Percentiles rank a stretch among this genome's conserved stretches.
These are phyloP conservation scores for Solanum commersonii DNA, from an alignment of 257 asterid species.

Conservation along the genomic window DNA sequence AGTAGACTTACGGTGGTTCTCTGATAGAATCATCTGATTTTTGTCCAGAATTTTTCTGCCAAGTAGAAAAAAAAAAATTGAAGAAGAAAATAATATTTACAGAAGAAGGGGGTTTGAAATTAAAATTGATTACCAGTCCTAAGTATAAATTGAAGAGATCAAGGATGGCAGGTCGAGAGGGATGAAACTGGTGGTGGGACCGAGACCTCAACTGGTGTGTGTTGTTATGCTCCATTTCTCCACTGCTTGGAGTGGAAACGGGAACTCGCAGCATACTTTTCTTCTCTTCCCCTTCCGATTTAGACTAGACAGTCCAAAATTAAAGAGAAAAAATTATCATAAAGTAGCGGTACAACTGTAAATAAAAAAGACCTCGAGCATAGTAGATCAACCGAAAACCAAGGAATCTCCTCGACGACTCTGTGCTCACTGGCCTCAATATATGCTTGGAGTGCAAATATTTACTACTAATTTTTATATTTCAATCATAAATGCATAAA, in stretches of 20 bases:
- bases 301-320: not conserved
- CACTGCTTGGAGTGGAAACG: constrained; percentile 20
- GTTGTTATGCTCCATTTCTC: constrained; percentile 32
- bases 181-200: constrained; percentile 68
- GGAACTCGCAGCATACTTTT: constrained; percentile 24
- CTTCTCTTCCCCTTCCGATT: not conserved
- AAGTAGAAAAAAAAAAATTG: constrained; percentile 5
- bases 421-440: too few relatives aligned
- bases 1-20: constrained; percentile 75
- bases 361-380: not conserved
- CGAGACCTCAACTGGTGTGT: constrained; percentile 28
- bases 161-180: constrained; percentile 60
- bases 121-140: constrained; percentile 36
- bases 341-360: not conserved
- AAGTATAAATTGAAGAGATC: constrained; percentile 76
- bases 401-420: not conserved
- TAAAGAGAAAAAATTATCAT: not conserved
- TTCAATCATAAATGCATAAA: too few relatives aligned
- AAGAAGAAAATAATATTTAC: not conserved
- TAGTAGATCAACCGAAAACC: not conserved
- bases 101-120: not conserved
- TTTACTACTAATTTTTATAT: too few relatives aligned
- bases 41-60: constrained; percentile 49
- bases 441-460: too few relatives aligned
- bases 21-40: constrained; percentile 57